phyloP scores from a whole-genome alignment of 2,329 filamentous ascomycete genomes.

The Biscogniauxia marginata region DNA sequence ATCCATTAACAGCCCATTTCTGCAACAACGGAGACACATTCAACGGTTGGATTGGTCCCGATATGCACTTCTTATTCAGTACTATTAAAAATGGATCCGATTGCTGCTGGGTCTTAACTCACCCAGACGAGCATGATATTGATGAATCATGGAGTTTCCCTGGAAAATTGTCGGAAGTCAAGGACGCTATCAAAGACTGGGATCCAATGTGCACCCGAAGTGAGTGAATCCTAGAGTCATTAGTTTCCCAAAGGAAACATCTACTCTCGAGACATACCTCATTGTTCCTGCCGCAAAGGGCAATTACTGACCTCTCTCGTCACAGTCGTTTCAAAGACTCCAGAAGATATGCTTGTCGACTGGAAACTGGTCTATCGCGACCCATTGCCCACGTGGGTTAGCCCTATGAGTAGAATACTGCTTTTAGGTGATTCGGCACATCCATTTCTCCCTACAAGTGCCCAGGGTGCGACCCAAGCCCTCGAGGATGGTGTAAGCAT shows the following conservation, averaged over 20 bases:
- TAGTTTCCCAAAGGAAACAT: too few relatives aligned
- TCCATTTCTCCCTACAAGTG: constrained; percentile 48
- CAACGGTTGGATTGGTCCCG: constrained; percentile 57
- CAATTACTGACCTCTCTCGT: constrained; percentile 17
- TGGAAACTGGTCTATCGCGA: constrained; percentile 53
- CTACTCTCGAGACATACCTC: too few relatives aligned
- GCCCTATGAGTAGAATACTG: constrained; percentile 41
- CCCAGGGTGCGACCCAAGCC: constrained; percentile 49
- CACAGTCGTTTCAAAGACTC: constrained; percentile 50
- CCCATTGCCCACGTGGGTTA: constrained; percentile 49
- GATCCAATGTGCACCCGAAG: constrained; percentile 43
- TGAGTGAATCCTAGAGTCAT: too few relatives aligned
- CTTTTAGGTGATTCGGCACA: constrained; percentile 51
- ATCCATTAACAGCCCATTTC: constrained; percentile 52
- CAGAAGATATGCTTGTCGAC: constrained; percentile 41
- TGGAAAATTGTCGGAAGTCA: constrained; percentile 51
- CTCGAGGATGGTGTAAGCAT: constrained; percentile 51
- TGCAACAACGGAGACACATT: constrained; percentile 57
- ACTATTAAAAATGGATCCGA: constrained; percentile 56
- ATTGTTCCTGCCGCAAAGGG: too few relatives aligned
- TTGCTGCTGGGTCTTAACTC: constrained; percentile 59
- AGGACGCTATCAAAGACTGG: constrained; percentile 51
- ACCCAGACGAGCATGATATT: constrained; percentile 52
- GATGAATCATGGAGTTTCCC: constrained; percentile 56
- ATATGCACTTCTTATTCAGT: constrained; percentile 56